phyloP scores from a whole-genome alignment of 148 eudicot species.

The Rhododendron ferrugineum region DNA sequence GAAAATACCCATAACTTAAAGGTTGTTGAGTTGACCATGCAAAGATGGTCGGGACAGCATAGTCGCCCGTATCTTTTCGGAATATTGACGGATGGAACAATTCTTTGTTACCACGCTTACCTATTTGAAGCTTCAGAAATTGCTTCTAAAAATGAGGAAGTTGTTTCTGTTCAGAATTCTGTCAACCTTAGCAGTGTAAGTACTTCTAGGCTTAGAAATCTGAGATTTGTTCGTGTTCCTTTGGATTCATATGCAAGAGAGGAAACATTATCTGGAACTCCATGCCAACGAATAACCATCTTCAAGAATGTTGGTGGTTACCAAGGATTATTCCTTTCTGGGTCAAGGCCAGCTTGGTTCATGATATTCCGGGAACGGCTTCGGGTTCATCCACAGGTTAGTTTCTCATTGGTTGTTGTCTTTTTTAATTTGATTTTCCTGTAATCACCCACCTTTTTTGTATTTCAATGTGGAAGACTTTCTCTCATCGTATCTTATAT shows the following conservation, averaged over 20 bases:
- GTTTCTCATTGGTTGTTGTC: conserved; percentile 1
- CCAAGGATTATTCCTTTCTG: conserved; percentile 80
- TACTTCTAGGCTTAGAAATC: conserved; percentile 80
- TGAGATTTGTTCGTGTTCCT: conserved; percentile 76
- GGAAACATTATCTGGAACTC: conserved; percentile 44
- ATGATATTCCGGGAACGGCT: conserved; percentile 90
- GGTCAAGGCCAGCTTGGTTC: conserved; percentile 87
- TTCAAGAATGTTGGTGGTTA: conserved; percentile 85
- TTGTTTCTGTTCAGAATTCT: conserved; percentile 34
- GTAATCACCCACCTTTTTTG: neutral
- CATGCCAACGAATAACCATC: conserved; percentile 52
- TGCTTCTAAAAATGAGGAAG: conserved; percentile 49
- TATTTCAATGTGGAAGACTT: neutral
- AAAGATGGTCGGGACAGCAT: conserved; percentile 75
- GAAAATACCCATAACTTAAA: conserved; percentile 52
- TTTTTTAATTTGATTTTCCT: neutral
- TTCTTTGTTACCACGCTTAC: conserved; percentile 89
- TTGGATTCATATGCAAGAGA: conserved; percentile 79
- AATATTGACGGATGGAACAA: conserved; percentile 78
- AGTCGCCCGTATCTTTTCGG: conserved; percentile 82
- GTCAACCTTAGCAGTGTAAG: conserved; percentile 29
- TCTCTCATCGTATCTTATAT: neutral
- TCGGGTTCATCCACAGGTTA: conserved; percentile 96
- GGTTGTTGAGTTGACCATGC: conserved; percentile 81
- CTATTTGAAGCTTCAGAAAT: conserved; percentile 72